These are phyloP conservation scores for Gynandropsis gynandra DNA, from an alignment of 345 rosid species.

Conservation along the genomic window DNA sequence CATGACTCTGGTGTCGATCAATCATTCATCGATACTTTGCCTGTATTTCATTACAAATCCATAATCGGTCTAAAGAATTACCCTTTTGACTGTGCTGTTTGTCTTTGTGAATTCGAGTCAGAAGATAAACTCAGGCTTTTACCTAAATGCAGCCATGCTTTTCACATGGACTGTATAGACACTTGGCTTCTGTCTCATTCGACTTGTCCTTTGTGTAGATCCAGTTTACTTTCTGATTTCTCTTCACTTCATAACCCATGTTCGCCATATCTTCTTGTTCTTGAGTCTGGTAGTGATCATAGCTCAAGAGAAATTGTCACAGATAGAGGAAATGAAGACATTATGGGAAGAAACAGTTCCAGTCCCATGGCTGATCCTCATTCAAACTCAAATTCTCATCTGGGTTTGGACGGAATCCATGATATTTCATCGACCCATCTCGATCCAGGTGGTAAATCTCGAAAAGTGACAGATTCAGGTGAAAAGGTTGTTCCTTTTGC, in stretches of 20 bases:
- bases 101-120: slow-evolving; percentile 84
- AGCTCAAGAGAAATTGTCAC: slow-evolving; percentile 60
- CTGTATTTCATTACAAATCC: slow-evolving; percentile 75
- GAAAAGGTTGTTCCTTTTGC: slow-evolving; percentile 66
- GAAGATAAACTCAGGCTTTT: slow-evolving; percentile 90
- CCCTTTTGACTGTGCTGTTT: slow-evolving; percentile 96
- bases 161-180: slow-evolving; percentile 95
- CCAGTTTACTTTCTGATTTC: slow-evolving; percentile 61
- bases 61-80: slow-evolving; percentile 57
- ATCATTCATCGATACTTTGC: slow-evolving; percentile 89
- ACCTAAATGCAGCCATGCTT: slow-evolving; percentile 98
- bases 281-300: slow-evolving; percentile 81
- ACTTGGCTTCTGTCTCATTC: slow-evolving; percentile 99
- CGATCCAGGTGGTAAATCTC: slow-evolving; percentile 31
- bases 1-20: slow-evolving; percentile 98
- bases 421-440: slow-evolving; percentile 33
- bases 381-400: slow-evolving; percentile 32
- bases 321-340: slow-evolving; percentile 33
- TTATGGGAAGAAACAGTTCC: neutral
- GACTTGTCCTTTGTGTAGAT: slow-evolving; percentile 95
- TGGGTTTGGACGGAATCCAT: slow-evolving; percentile 14
- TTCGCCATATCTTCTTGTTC: slow-evolving; percentile 67
- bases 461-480: slow-evolving; percentile 34
- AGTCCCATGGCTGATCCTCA: slow-evolving; percentile 8
- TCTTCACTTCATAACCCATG: slow-evolving; percentile 35